A percentile compares a stretch with the other conserved stretches of the same genome.
Evolutionary conservation across 306 rosid species (phyloP).

Genomic region (Pueraria montana): DNA sequence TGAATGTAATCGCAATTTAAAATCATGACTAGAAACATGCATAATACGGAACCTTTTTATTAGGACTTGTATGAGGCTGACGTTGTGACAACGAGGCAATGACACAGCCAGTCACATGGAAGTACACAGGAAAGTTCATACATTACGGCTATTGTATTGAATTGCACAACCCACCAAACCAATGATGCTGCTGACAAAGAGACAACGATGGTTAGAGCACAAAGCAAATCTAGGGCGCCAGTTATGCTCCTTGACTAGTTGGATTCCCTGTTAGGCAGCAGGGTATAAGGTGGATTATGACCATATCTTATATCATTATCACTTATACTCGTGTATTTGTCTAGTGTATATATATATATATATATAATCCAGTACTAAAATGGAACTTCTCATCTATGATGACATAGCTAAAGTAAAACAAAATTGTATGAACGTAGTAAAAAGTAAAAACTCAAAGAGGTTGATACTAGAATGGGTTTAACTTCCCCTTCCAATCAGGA

Average conservation of each 20-base stretch:
- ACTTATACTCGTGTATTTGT: neutral
- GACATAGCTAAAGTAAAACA: neutral
- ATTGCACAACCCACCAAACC: constrained; percentile 10
- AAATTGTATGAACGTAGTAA: too few species aligned
- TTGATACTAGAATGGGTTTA: too few species aligned
- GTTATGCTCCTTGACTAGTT: neutral
- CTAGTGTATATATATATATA: neutral
- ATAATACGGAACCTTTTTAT: neutral
- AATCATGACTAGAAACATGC: too few species aligned
- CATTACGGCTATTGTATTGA: constrained; percentile 33
- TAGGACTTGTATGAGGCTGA: constrained; percentile 22
- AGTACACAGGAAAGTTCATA: constrained; percentile 30
- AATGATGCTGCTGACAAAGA: neutral
- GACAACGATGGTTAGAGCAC: neutral
- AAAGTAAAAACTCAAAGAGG: too few species aligned
- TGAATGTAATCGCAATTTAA: too few species aligned
- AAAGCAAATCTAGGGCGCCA: constrained; percentile 11
- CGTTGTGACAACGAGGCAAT: neutral
- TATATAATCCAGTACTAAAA: neutral
- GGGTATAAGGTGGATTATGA: neutral
- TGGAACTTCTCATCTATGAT: neutral
- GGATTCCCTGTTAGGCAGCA: neutral
- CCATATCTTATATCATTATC: neutral
- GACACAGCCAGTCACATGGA: constrained; percentile 10
- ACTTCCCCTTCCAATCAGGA: too few species aligned